These are phyloP conservation scores for slime mould (Dictyostelium discoideum) DNA, from an alignment of 78 protist genomes.

Conservation along the genomic window dicty_2.7 NC_007091.3:380001-380500, in stretches of 20 bases:
- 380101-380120: slow-evolving; percentile 19
- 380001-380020: slow-evolving; percentile 52
- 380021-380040: slow-evolving; percentile 76
- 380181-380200: slow-evolving; percentile 68
- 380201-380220: slow-evolving; percentile 48
- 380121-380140: slow-evolving; percentile 78
- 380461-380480: slow-evolving; percentile 62
- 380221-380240: slow-evolving; percentile 77
- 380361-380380: slow-evolving; percentile 64
- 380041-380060: slow-evolving; percentile 71
- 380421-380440: slow-evolving; percentile 46
- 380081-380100: slow-evolving; percentile 7
- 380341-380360: slow-evolving; percentile 79
- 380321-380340: slow-evolving; percentile 72
- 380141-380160: slow-evolving; percentile 63
- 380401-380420: slow-evolving; percentile 78
- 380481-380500: slow-evolving; percentile 79
- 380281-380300: slow-evolving; percentile 81
- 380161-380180: slow-evolving; percentile 72
- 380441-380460: slow-evolving; percentile 67
- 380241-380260: slow-evolving; percentile 53
- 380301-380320: slow-evolving; percentile 53
- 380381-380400: slow-evolving; percentile 72
- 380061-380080: slow-evolving; percentile 80
- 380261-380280: slow-evolving; percentile 74